Conservation (phyloP, 371 early-diverging fungal species). For the Rhizopus delemar region DNA sequence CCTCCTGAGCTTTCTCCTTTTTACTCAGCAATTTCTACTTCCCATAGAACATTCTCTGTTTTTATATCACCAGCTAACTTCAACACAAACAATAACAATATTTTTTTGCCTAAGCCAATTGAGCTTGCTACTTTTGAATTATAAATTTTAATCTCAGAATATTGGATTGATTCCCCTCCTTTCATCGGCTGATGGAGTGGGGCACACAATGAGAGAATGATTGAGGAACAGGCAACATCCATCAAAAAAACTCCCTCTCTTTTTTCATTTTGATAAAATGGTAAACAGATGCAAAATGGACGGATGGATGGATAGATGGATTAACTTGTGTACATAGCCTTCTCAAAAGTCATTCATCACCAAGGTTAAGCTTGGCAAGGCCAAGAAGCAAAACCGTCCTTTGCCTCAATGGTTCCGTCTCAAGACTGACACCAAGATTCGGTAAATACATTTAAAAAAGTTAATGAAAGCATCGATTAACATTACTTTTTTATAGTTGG, state of each 20-base stretch:
- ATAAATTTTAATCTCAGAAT: too few species aligned
- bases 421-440: slow-evolving; percentile 93
- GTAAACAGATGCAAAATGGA: background rate
- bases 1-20: too few species aligned
- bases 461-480: background rate
- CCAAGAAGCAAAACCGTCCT: slow-evolving; percentile 97
- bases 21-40: too few species aligned
- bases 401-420: slow-evolving; percentile 97
- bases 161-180: too few species aligned
- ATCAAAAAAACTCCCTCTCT: background rate
- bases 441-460: slow-evolving; percentile 43
- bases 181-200: too few species aligned
- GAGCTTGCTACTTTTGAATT: too few species aligned
- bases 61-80: too few species aligned
- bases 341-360: slow-evolving; percentile 94
- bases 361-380: slow-evolving; percentile 98
- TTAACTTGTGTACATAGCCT: slow-evolving; percentile 59
- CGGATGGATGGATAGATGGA: background rate
- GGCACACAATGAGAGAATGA: too few species aligned
- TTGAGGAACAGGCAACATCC: background rate
- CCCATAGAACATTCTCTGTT: too few species aligned
- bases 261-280: background rate
- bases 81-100: too few species aligned
- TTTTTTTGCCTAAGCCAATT: too few species aligned
- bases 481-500: slow-evolving; percentile 62